phyloP scores from a whole-genome alignment of 148 eudicot species.

The Silene latifolia region DNA sequence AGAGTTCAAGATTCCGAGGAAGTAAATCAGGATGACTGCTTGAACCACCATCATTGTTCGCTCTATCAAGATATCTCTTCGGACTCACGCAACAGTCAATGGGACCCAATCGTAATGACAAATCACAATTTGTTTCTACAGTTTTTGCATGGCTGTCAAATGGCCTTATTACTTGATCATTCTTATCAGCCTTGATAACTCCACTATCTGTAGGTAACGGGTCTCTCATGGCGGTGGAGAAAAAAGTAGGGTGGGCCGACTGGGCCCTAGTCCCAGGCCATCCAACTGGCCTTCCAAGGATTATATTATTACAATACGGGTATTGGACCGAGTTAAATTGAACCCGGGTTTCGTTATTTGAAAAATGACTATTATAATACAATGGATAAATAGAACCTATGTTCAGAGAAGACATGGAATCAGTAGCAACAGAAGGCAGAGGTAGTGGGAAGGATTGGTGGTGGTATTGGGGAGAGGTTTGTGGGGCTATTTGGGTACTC shows the following conservation, averaged over 20 bases:
- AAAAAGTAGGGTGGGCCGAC: slow-evolving; percentile 34
- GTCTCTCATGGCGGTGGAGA: not conserved
- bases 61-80: slow-evolving; percentile 25
- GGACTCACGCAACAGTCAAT: slow-evolving; percentile 27
- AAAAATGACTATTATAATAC: slow-evolving; percentile 49
- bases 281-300: slow-evolving; percentile 67
- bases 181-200: slow-evolving; percentile 17
- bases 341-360: slow-evolving; percentile 29
- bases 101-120: slow-evolving; percentile 77
- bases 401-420: slow-evolving; percentile 32
- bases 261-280: slow-evolving; percentile 24
- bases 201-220: slow-evolving; percentile 1
- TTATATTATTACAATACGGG: slow-evolving; percentile 41
- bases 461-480: slow-evolving; percentile 7
- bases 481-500: slow-evolving; percentile 11
- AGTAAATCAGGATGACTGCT: slow-evolving; percentile 29
- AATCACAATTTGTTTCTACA: slow-evolving; percentile 51
- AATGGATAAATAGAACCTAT: slow-evolving; percentile 56
- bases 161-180: slow-evolving; percentile 19
- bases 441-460: slow-evolving; percentile 27
- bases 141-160: slow-evolving; percentile 29
- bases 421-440: slow-evolving; percentile 26
- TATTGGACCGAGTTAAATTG: slow-evolving; percentile 34
- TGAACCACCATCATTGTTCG: slow-evolving; percentile 28
- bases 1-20: slow-evolving; percentile 35